A percentile compares a stretch with the other conserved stretches of the same genome.
These are phyloP conservation scores for Secale cereale DNA, from an alignment of 176 grass and related monocot species.

Conservation along the genomic window DNA sequence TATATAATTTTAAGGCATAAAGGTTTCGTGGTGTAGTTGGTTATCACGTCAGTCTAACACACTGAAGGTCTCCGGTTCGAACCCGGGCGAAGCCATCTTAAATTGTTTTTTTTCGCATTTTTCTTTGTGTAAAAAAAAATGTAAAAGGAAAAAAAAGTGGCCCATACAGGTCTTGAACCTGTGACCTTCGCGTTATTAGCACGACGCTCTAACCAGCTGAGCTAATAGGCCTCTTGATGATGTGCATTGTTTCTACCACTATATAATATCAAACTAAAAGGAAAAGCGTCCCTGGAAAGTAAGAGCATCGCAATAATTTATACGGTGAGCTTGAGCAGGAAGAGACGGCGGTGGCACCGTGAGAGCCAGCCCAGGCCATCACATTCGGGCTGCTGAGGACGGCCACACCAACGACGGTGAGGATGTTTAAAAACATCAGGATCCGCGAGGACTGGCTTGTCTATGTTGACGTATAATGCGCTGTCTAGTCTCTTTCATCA, in stretches of 20 bases:
- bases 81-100: slow-evolving; percentile 64
- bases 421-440: slow-evolving; percentile 60
- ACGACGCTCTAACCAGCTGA: slow-evolving; percentile 96
- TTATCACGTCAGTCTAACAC: slow-evolving; percentile 99
- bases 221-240: slow-evolving; percentile 56
- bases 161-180: slow-evolving; percentile 96
- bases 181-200: slow-evolving; percentile 98
- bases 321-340: slow-evolving; percentile 28
- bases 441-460: slow-evolving; percentile 55
- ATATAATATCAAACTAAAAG: no score
- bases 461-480: no score
- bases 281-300: no score
- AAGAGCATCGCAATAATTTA: no score
- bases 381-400: slow-evolving; percentile 51
- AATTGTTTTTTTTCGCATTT: no score
- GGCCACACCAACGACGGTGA: slow-evolving; percentile 4
- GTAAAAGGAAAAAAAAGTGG: background rate
- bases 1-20: background rate
- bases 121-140: no score
- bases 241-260: no score
- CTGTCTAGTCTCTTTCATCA: no score
- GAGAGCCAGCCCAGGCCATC: slow-evolving; percentile 20
- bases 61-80: slow-evolving; percentile 97
- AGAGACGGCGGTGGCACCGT: slow-evolving; percentile 22
- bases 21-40: slow-evolving; percentile 98